These are phyloP conservation scores for Endocladia muricata DNA, from an alignment of 31 red algal genomes.

Conservation along the genomic window DNA sequence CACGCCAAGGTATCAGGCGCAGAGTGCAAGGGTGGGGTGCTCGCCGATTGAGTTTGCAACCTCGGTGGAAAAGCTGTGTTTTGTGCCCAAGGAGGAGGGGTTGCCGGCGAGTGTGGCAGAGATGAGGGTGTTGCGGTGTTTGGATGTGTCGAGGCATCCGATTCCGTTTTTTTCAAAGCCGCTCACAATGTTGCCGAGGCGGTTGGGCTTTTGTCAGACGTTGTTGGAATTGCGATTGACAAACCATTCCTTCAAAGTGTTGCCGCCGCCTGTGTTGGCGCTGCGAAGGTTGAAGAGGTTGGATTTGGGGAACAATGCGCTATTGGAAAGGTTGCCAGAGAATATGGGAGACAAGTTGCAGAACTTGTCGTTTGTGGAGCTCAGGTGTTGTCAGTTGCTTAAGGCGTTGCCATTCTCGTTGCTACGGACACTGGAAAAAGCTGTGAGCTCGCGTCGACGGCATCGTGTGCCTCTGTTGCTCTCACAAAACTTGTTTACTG, in stretches of 20 bases:
- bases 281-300: neutral
- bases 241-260: neutral
- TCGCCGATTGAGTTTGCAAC: slow-evolving; percentile 11
- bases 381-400: slow-evolving; percentile 13
- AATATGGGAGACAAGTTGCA: slow-evolving; percentile 46
- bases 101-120: slow-evolving; percentile 29
- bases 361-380: slow-evolving; percentile 12
- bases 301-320: neutral
- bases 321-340: slow-evolving; percentile 26
- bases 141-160: slow-evolving; percentile 15
- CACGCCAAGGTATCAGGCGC: neutral
- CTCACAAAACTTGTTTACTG: neutral
- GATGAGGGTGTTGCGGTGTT: slow-evolving; percentile 21
- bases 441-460: neutral
- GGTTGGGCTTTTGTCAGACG: neutral
- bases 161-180: neutral
- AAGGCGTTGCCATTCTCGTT: slow-evolving; percentile 25
- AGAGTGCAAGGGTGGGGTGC: neutral
- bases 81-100: neutral
- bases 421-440: slow-evolving; percentile 21
- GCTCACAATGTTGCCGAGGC: neutral
- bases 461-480: neutral
- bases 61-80: neutral
- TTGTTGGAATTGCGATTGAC: neutral
- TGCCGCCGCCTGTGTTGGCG: slow-evolving; percentile 8